phyloP scores from a whole-genome alignment of 345 rosid genomes.

The Salix suchowensis region DNA sequence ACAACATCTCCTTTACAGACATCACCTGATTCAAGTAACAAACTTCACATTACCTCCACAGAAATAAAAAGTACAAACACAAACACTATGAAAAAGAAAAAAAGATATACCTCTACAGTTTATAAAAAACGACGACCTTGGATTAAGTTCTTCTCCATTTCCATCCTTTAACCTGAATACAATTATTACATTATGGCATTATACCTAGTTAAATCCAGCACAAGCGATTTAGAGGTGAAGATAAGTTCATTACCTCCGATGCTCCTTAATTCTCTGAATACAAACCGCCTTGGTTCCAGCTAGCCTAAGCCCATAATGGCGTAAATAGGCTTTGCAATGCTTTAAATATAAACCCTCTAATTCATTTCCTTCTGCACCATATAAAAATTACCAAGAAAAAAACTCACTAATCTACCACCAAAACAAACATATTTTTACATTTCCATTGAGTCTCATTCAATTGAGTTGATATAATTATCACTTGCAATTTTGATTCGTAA shows the following conservation, averaged over 20 bases:
- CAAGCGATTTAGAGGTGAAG: background rate
- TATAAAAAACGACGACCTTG: constrained; percentile 44
- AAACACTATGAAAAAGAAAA: background rate
- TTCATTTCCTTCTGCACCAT: constrained; percentile 33
- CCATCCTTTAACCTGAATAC: constrained; percentile 46
- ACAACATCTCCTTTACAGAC: constrained; percentile 62
- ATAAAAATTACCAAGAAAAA: background rate
- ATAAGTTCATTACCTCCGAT: constrained; percentile 37
- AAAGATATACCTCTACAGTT: constrained; percentile 46
- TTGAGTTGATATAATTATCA: background rate
- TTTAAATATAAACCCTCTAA: constrained; percentile 33
- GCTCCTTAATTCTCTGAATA: constrained; percentile 46
- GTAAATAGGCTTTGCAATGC: constrained; percentile 49
- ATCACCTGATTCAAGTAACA: constrained; percentile 44
- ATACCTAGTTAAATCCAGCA: no score
- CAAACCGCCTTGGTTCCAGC: constrained; percentile 44
- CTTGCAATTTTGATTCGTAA: background rate
- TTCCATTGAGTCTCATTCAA: background rate
- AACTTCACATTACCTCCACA: background rate
- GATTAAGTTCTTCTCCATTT: constrained; percentile 45
- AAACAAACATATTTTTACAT: background rate
- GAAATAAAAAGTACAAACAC: background rate
- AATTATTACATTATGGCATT: no score
- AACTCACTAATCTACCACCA: background rate
- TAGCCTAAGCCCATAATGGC: constrained; percentile 47